phyloP scores from a whole-genome alignment of 164 flowering plant genomes.

The Umbilicus rupestris region DNA sequence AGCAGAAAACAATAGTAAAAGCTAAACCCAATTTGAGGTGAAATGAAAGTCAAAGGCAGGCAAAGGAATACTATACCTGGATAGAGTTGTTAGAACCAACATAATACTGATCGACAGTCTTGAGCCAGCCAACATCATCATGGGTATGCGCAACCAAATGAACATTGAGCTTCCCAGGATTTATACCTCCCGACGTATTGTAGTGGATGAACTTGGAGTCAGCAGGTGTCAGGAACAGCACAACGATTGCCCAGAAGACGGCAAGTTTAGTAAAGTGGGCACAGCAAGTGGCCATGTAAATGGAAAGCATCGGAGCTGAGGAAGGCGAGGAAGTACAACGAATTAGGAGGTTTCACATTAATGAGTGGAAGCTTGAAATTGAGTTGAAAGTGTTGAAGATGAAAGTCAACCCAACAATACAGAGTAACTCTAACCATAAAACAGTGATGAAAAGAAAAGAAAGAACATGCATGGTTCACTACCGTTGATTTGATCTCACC shows the following conservation, averaged over 20 bases:
- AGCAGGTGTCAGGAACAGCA: neutral
- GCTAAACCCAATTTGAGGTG: neutral
- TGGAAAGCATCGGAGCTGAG: neutral
- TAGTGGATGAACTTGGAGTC: neutral
- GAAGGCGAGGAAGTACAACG: no score
- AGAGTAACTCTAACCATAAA: no score
- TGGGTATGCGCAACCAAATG: constrained; percentile 9
- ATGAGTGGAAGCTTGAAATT: neutral
- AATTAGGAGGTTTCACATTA: no score
- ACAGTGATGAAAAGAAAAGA: no score
- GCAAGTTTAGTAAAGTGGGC: neutral
- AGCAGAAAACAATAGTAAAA: neutral
- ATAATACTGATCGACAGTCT: constrained; percentile 10
- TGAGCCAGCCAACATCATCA: constrained; percentile 10
- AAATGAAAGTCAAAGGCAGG: neutral
- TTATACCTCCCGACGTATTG: neutral
- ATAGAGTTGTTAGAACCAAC: constrained; percentile 11
- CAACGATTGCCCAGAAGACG: neutral
- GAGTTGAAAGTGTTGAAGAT: neutral
- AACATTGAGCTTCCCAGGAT: constrained; percentile 6
- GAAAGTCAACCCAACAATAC: neutral
- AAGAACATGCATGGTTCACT: no score
- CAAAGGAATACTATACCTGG: neutral
- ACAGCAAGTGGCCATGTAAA: neutral
- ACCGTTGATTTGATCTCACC: neutral